Evolutionary conservation across 2,329 filamentous ascomycete species (phyloP), one percentile per base, ranked within the genome.

Genomic region (Xylariaceae sp.): DNA sequence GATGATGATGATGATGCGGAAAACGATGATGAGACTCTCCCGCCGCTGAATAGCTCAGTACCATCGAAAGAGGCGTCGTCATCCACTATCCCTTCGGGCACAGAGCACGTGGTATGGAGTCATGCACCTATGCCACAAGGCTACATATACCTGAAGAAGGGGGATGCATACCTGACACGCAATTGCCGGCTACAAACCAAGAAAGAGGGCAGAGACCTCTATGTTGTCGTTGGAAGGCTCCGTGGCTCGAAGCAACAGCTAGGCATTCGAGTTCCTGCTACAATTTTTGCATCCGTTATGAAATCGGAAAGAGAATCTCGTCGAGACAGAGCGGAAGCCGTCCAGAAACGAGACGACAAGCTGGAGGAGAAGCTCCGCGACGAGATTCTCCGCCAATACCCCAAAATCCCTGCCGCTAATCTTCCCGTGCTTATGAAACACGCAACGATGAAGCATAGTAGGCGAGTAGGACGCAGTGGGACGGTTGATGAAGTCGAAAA

Each of bases 391-490:
- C 6, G 28, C 10, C 16, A 6, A n/a, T 58, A 51, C 43, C 55
- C 55, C 2, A 45, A 36, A 13, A 42, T 58, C n/a, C 47, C 50
- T n/a, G 34, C 14, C 17, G 31, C 47, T 13, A 42, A 47, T 6
- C 3, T 53, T 17, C 16, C 28, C 28, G 11, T 14, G 14, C 40
- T 53, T 22, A 31, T 42, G 14, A 42, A 17, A n/a, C 47, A 17
- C 28, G 52, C 55, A 11, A 57, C 51, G 28, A 16, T 7, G 36
- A 57, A 57, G 40, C 17, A 42, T 14, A 7, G 19, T 10, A 49
- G 55, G 10, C 49, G 55, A 11, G 55, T 57, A 42, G 55, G 55
- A 18, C 52, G 55, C 33, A 53, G 44, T 12, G 47, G 33, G 14
- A 57, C 5, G 14, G 31, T 45, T n/a, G 31, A 47, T 19, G 31